Conservation (phyloP, 2,329 filamentous ascomycete species). For the Pyricularia sp. region DNA sequence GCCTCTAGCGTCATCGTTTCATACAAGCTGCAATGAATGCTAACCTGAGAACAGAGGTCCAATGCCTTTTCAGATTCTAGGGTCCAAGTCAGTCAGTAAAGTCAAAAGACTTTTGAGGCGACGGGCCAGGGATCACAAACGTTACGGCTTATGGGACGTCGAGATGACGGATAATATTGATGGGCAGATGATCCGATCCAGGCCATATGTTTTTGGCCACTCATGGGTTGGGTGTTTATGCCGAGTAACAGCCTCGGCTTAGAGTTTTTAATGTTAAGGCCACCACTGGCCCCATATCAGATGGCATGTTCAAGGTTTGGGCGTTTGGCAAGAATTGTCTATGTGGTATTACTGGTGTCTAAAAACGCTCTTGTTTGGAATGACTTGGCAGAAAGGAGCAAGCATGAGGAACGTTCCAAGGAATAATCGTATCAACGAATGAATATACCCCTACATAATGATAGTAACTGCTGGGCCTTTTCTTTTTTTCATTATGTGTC, state of each 20-base stretch:
- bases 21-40: not conserved
- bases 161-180: not conserved
- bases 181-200: not conserved
- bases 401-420: not conserved
- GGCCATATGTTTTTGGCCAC: not conserved
- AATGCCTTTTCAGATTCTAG: not conserved
- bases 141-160: not conserved
- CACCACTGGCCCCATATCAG: not conserved
- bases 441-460: not conserved
- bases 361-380: not conserved
- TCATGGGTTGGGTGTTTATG: not conserved
- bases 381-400: not conserved
- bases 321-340: not conserved
- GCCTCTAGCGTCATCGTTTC: not conserved
- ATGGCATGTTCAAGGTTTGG: not conserved
- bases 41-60: not conserved
- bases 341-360: not conserved
- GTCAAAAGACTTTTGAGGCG: not conserved
- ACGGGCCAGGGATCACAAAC: not conserved
- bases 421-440: not conserved
- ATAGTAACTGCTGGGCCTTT: not conserved
- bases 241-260: not conserved
- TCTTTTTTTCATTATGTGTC: not conserved
- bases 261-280: not conserved
- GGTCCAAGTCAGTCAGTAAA: not conserved